These are phyloP conservation scores for Elymus sibiricus DNA, from an alignment of 176 grass and related monocot genomes.

Conservation along the genomic window DNA sequence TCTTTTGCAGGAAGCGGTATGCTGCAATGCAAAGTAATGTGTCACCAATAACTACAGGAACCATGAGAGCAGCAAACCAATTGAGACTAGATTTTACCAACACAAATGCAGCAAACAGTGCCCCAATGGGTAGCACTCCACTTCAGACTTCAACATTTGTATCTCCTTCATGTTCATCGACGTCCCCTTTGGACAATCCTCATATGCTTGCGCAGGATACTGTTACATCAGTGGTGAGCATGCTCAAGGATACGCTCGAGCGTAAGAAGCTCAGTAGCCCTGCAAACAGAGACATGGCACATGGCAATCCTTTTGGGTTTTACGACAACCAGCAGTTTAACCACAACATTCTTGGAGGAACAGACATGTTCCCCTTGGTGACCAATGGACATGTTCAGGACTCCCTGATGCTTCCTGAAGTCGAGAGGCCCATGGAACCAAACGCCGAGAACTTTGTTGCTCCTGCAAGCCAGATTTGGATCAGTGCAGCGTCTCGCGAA, in stretches of 20 bases:
- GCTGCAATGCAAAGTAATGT: slow-evolving; percentile 56
- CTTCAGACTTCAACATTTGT: slow-evolving; percentile 52
- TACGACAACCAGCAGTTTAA: slow-evolving; percentile 42
- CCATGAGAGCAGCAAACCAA: slow-evolving; percentile 27
- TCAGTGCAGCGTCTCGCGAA: slow-evolving; percentile 35
- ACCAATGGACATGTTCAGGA: slow-evolving; percentile 39
- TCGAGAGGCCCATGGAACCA: slow-evolving; percentile 21
- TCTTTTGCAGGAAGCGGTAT: slow-evolving; percentile 61
- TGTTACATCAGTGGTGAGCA: slow-evolving; percentile 61
- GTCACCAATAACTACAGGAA: slow-evolving; percentile 42
- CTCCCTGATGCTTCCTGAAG: slow-evolving; percentile 24
- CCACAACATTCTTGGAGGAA: slow-evolving; percentile 33
- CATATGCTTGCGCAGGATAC: slow-evolving; percentile 41
- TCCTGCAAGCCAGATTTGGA: slow-evolving; percentile 41
- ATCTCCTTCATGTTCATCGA: slow-evolving; percentile 66
- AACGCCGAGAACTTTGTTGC: slow-evolving; percentile 18
- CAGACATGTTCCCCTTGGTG: slow-evolving; percentile 28
- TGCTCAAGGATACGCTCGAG: slow-evolving; percentile 74
- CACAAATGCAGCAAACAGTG: slow-evolving; percentile 18
- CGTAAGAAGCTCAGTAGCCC: slow-evolving; percentile 47
- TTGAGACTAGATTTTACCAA: slow-evolving; percentile 36
- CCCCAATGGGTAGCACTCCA: slow-evolving; percentile 27
- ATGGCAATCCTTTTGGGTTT: slow-evolving; percentile 48
- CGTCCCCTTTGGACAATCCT: slow-evolving; percentile 55
- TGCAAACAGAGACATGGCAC: slow-evolving; percentile 8